Conservation (phyloP, 163 green algal genomes). For the Chlorella variabilis region DNA sequence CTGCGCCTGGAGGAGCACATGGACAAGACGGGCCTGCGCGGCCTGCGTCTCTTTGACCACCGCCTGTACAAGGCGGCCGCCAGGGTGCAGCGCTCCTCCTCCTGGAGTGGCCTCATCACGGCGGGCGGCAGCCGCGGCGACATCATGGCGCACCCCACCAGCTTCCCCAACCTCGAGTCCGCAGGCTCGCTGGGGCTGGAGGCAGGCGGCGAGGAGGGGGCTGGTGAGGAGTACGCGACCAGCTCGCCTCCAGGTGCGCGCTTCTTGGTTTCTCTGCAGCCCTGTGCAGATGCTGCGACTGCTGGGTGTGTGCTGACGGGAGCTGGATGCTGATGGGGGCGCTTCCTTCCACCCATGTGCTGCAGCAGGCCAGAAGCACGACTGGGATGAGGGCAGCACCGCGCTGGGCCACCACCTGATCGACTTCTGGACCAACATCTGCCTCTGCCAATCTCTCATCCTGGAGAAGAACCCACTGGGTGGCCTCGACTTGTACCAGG, state of each 20-base stretch:
- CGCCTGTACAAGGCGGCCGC: constrained; percentile 38
- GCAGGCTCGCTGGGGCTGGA: constrained; percentile 19
- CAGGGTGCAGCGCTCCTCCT: constrained; percentile 4
- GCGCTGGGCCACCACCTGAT: constrained; percentile 62
- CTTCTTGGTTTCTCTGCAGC: background rate
- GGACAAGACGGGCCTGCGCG: constrained; percentile 6
- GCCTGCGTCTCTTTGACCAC: constrained; percentile 49
- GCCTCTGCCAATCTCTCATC: constrained; percentile 85
- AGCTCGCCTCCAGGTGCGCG: background rate
- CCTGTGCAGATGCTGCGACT: background rate
- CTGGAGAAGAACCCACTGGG: constrained; percentile 63
- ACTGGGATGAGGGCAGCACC: constrained; percentile 38
- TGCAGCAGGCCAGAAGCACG: constrained; percentile 12
- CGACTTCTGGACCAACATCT: constrained; percentile 83
- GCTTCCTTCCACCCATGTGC: background rate
- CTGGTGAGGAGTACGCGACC: background rate
- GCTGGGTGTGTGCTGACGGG: background rate
- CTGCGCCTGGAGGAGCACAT: constrained; percentile 52
- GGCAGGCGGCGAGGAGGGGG: background rate
- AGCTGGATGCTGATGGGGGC: background rate
- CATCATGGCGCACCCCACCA: constrained; percentile 42
- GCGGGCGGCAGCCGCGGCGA: constrained; percentile 33
- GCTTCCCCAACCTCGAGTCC: constrained; percentile 33
- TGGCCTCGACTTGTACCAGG: constrained; percentile 46
- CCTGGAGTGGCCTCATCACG: constrained; percentile 19